Conservation (phyloP, 2,329 filamentous ascomycete genomes). For the Thermochaetoides dissita region DNA sequence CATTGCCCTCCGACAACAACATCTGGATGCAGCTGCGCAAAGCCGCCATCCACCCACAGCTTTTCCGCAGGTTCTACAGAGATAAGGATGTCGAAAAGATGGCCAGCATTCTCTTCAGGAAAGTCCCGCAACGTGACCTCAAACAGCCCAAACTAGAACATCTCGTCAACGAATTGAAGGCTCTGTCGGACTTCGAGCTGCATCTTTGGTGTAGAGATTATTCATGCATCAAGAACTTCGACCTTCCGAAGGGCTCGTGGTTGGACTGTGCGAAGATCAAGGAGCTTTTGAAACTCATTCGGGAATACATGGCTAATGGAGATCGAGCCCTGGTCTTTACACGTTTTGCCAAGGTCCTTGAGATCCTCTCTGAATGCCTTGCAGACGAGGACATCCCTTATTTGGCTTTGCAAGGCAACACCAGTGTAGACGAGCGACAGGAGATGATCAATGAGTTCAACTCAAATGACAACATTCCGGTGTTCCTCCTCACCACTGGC, state of each 20-base stretch:
- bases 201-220: conserved; percentile 52
- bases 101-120: conserved; percentile 59
- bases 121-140: conserved; percentile 43
- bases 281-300: conserved; percentile 62
- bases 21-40: conserved; percentile 85
- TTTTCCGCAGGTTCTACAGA: conserved; percentile 70
- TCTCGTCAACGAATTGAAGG: conserved; percentile 40
- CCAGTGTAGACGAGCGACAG: conserved; percentile 70
- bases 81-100: conserved; percentile 65
- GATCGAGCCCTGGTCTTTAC: conserved; percentile 85
- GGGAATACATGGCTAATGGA: conserved; percentile 60
- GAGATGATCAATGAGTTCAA: conserved; percentile 80
- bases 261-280: conserved; percentile 69
- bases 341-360: conserved; percentile 82
- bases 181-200: conserved; percentile 50
- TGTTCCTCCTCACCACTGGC: conserved; percentile 85
- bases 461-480: conserved; percentile 59
- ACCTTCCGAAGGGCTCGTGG: conserved; percentile 39
- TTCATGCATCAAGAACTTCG: conserved; percentile 37
- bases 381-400: conserved; percentile 59
- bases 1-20: too few species aligned
- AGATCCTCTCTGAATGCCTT: conserved; percentile 76
- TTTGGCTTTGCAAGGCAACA: conserved; percentile 75
- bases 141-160: conserved; percentile 38
- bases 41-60: conserved; percentile 77